Base-by-base conservation (phyloP, 768 basidiomycete genomes). In the Crepidotus variabilis region DNA sequence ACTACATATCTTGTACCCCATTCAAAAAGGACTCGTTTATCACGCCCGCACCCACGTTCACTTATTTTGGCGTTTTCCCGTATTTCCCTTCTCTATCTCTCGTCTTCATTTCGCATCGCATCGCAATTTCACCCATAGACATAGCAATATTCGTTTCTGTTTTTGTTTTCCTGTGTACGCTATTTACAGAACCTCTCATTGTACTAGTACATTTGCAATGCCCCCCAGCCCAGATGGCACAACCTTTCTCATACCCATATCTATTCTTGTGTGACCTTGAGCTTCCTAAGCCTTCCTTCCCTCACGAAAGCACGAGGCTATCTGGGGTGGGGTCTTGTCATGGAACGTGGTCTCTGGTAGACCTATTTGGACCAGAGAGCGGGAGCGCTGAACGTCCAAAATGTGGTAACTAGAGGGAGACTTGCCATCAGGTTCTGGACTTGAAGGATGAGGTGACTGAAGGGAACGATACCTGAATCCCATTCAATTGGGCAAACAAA, bases 181-280 rank as follows among this genome's bases (percentile, higher is more conserved):
- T 50, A 55, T 24, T 47, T 28, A 35, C 50, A 36, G 16, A 10
- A 28, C 28, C 28, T 49, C 39, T 35, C 24, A 28, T 18, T 56
- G 55, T 56, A 56, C 50, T 51, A 32, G 28, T 56, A 56, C 43
- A 50, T 43, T 43, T 43, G 39, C 22, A 51, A 51, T 32, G n/a
- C 47, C 14, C 28, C 8, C 28, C 21, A 28, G 24, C 47, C 24
- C 47, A 22, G 21, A 22, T 49, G 24, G 20, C 47, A 23, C 47
- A 49, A 5, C 6, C n/a, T n/a, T 28, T 43, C 39, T 43, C 39
- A 43, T 20, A 43, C 14, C 39, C 13, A 43, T 3, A 16, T 43
- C 39, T 43, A 43, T 43, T 43, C 39, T 43, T 43, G 39, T 16
- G 18, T 8, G 28, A 28, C 4, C 28, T 28, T 28, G 28, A 3